These are phyloP conservation scores for Entomortierella beljakovae DNA, from an alignment of 192 early-diverging fungal genomes.

Conservation along the genomic window DNA sequence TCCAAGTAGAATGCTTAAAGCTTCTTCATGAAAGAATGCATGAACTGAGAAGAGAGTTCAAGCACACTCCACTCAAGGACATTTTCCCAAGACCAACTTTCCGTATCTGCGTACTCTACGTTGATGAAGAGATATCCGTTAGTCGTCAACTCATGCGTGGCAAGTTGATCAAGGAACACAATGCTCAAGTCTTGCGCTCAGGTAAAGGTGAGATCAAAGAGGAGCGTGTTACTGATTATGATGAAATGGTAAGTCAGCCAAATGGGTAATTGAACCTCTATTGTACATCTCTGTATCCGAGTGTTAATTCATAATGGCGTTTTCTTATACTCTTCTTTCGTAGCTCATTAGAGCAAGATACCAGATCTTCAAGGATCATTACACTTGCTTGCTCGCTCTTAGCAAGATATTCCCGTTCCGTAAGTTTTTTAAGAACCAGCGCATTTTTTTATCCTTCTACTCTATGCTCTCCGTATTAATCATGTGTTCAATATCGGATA, in stretches of 20 bases:
- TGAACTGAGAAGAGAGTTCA: constrained; percentile 61
- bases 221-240: constrained; percentile 67
- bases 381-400: constrained; percentile 62
- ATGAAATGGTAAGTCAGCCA: constrained; percentile 61
- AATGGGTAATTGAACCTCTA: too few species aligned
- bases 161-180: constrained; percentile 61
- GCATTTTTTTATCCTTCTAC: not conserved
- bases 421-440: constrained; percentile 50
- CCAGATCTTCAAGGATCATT: constrained; percentile 69
- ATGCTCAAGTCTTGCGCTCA: constrained; percentile 58
- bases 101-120: constrained; percentile 67
- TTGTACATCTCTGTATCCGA: too few species aligned
- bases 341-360: constrained; percentile 67
- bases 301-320: not conserved
- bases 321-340: not conserved
- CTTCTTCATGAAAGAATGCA: constrained; percentile 67
- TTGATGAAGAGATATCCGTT: constrained; percentile 68
- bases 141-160: constrained; percentile 63
- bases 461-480: not conserved
- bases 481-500: constrained; percentile 4
- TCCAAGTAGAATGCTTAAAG: constrained; percentile 66
- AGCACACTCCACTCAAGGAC: constrained; percentile 60
- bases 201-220: constrained; percentile 66
- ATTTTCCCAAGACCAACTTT: constrained; percentile 68
- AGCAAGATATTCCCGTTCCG: constrained; percentile 71